These are phyloP conservation scores for Colletotrichum tabaci DNA, from an alignment of 2,329 filamentous ascomycete species.

Conservation along the genomic window DNA sequence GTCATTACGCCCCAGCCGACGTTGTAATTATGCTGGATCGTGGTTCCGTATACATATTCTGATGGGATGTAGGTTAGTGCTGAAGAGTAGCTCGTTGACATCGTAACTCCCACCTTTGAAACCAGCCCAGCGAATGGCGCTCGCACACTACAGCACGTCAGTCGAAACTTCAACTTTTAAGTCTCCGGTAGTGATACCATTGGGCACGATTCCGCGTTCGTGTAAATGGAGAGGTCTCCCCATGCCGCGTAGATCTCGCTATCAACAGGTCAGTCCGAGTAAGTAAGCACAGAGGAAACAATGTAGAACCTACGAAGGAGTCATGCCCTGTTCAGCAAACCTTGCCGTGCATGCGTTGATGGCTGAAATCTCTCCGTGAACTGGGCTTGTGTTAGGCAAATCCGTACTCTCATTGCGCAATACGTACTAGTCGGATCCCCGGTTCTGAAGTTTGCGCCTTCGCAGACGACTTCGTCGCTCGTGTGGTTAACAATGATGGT, in stretches of 20 bases:
- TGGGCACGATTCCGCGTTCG: conserved; percentile 70
- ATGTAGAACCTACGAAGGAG: conserved; percentile 11
- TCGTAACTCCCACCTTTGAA: conserved; percentile 53
- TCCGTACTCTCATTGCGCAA: rapidly evolving
- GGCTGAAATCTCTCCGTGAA: conserved; percentile 38
- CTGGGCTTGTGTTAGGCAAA: neutral
- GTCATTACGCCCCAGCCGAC: conserved; percentile 32
- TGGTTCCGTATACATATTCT: conserved; percentile 69
- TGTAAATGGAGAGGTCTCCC: conserved; percentile 64
- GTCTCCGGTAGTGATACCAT: conserved; percentile 52
- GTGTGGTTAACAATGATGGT: conserved; percentile 71
- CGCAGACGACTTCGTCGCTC: conserved; percentile 49
- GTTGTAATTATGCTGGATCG: conserved; percentile 59
- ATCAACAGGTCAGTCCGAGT: neutral
- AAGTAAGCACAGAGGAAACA: rapidly evolving
- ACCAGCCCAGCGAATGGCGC: conserved; percentile 69
- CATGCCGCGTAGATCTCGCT: conserved; percentile 60
- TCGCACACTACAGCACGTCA: conserved; percentile 59
- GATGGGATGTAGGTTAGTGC: neutral
- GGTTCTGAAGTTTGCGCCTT: conserved; percentile 36
- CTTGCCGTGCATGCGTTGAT: conserved; percentile 36
- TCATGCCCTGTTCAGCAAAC: conserved; percentile 30
- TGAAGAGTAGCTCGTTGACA: too few species aligned
- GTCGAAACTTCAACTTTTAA: neutral
- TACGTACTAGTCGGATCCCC: conserved; percentile 32